A percentile compares a stretch with the other conserved stretches of the same genome.
These are phyloP conservation scores for Ceratocystis cacaofunesta DNA, from an alignment of 2,329 filamentous ascomycete species.

Conservation along the genomic window DNA sequence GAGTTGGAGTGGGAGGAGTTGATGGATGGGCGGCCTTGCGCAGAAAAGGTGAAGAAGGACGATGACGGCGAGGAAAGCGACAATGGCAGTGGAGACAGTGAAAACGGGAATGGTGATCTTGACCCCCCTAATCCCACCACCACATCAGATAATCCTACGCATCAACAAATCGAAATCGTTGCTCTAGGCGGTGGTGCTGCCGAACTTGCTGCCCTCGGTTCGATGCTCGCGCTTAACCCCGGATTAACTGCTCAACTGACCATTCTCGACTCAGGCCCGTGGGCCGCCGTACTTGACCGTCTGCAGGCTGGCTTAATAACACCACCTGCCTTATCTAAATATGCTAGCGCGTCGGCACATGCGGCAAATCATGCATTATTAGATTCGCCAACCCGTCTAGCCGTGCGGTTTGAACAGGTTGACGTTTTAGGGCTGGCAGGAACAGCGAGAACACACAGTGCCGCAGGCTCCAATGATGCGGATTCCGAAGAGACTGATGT, in stretches of 20 bases:
- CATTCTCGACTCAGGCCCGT: conserved; percentile 72
- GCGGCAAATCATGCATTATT: conserved; percentile 32
- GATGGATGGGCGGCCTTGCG: not conserved
- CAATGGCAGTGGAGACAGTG: not conserved
- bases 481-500: conserved; percentile 29
- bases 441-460: conserved; percentile 23
- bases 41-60: not conserved
- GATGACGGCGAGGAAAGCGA: conserved; percentile 5
- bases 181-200: conserved; percentile 44
- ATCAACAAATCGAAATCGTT: conserved; percentile 27
- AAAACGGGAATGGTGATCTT: not conserved
- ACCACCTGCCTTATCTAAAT: conserved; percentile 35
- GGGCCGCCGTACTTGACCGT: conserved; percentile 46
- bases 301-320: conserved; percentile 43
- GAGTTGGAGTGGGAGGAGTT: not conserved
- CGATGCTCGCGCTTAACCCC: conserved; percentile 26
- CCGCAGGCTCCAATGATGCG: conserved; percentile 29
- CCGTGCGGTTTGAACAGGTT: conserved; percentile 29
- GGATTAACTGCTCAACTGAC: conserved; percentile 31
- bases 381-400: conserved; percentile 23
- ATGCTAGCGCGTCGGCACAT: conserved; percentile 34
- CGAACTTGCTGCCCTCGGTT: conserved; percentile 42
- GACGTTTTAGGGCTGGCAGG: conserved; percentile 21
- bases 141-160: not conserved
- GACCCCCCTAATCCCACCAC: not conserved